Evolutionary conservation across 2,329 filamentous ascomycete species (phyloP).

Genomic region (Exophiala sp.): DNA sequence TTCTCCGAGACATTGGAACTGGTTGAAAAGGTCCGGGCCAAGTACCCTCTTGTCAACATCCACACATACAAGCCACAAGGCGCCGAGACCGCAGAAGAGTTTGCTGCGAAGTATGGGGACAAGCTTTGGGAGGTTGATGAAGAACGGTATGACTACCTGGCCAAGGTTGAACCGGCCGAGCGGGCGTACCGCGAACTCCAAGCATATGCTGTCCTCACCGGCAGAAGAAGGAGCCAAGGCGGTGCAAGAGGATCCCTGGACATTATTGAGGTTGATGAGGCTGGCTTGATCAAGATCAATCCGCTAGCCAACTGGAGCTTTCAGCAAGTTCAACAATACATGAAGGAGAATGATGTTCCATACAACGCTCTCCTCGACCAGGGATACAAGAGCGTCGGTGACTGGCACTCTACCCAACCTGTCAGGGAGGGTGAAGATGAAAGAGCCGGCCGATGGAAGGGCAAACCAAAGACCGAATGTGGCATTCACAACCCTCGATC

Average conservation of each 20-base stretch:
- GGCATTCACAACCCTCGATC: slow-evolving; percentile 98
- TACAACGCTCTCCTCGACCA: slow-evolving; percentile 87
- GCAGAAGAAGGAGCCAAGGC: slow-evolving; percentile 84
- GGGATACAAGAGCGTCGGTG: slow-evolving; percentile 97
- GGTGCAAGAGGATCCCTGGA: slow-evolving; percentile 84
- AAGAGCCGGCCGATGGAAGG: slow-evolving; percentile 94
- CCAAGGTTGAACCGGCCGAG: slow-evolving; percentile 95
- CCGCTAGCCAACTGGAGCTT: slow-evolving; percentile 93
- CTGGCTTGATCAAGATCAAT: slow-evolving; percentile 93
- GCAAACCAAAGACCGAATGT: slow-evolving; percentile 91
- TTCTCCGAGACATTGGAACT: slow-evolving; percentile 71
- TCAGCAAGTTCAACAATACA: slow-evolving; percentile 79
- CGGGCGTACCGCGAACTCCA: slow-evolving; percentile 81
- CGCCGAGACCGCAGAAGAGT: slow-evolving; percentile 65
- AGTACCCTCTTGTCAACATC: slow-evolving; percentile 71
- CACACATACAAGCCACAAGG: slow-evolving; percentile 87
- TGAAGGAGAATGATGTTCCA: slow-evolving; percentile 78
- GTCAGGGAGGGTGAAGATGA: slow-evolving; percentile 90
- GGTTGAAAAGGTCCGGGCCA: slow-evolving; percentile 65
- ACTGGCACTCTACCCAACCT: slow-evolving; percentile 95
- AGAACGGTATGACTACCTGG: slow-evolving; percentile 91
- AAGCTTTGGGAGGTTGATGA: slow-evolving; percentile 78
- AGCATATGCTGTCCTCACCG: slow-evolving; percentile 86
- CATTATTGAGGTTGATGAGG: slow-evolving; percentile 88
- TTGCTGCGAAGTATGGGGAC: slow-evolving; percentile 74